Evolutionary conservation across 208 protist species (phyloP).

Genomic region (Crithidia sp.): DNA sequence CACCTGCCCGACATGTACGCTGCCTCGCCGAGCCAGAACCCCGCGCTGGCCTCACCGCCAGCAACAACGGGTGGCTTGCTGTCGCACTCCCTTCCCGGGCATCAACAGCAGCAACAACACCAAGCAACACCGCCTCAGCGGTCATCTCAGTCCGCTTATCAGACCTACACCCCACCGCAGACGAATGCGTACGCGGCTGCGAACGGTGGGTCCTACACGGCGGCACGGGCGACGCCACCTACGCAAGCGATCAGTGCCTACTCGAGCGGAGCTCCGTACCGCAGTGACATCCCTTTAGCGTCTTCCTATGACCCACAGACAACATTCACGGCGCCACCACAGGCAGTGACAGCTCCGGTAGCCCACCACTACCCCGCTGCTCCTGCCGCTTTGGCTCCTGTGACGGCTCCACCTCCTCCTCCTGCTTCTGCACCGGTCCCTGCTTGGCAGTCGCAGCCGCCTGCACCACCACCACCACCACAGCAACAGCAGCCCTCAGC

Average conservation of each 20-base stretch:
- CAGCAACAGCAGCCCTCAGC: background rate
- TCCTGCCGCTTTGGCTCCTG: background rate
- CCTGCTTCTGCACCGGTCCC: background rate
- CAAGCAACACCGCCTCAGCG: background rate
- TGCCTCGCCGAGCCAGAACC: background rate
- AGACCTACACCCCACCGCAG: slow-evolving; percentile 13
- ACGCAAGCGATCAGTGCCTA: slow-evolving; percentile 21
- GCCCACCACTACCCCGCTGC: background rate
- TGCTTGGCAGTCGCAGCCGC: slow-evolving; percentile 1
- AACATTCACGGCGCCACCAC: background rate
- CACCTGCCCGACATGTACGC: background rate
- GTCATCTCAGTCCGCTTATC: background rate
- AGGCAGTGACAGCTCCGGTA: background rate
- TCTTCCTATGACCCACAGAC: background rate
- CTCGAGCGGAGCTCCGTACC: background rate
- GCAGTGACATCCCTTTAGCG: background rate
- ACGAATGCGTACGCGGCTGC: background rate
- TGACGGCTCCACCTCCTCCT: too few relatives aligned
- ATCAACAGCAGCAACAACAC: background rate
- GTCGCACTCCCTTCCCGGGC: background rate
- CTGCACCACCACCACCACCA: background rate
- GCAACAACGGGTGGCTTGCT: background rate
- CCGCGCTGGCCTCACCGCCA: background rate
- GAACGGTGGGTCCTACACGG: background rate
- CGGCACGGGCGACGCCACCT: slow-evolving; percentile 13